Conservation (phyloP, 2,329 filamentous ascomycete species). For the Thielaviopsis ethacetica region DNA sequence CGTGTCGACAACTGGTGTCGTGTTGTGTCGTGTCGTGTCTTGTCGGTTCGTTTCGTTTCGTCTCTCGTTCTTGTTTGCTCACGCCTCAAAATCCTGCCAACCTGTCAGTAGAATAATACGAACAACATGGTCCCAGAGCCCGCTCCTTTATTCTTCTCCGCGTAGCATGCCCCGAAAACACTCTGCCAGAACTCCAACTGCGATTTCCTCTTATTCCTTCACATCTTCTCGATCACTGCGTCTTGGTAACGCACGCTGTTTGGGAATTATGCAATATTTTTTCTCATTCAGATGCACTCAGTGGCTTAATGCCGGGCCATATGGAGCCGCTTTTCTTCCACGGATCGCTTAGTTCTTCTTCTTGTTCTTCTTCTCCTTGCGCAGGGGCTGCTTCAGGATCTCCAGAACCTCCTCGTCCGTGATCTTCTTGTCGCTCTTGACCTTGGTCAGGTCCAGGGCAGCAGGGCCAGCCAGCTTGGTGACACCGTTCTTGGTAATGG, state of each 20-base stretch:
- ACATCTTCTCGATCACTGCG: neutral
- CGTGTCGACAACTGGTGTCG: no score
- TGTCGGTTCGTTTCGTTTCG: no score
- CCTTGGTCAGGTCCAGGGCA: constrained; percentile 59
- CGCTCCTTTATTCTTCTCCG: no score
- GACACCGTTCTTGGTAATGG: constrained; percentile 94
- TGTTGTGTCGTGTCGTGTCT: no score
- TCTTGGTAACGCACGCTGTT: neutral
- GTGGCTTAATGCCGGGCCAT: neutral
- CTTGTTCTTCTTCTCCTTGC: constrained; percentile 85
- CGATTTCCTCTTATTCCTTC: neutral
- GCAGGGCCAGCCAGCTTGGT: constrained; percentile 69
- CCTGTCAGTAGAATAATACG: no score
- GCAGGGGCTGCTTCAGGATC: constrained; percentile 80
- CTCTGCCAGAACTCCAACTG: neutral
- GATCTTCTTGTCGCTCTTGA: constrained; percentile 96
- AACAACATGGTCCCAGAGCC: no score
- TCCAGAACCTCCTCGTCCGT: constrained; percentile 88
- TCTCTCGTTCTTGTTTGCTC: no score
- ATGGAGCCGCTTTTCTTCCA: constrained; percentile 9
- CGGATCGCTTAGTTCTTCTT: constrained; percentile 41
- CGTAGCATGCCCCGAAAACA: no score
- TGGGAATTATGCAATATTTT: neutral
- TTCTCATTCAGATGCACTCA: neutral
- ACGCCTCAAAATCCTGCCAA: no score